Conservation (phyloP, 805 yeast species). For the Lipomyces starkeyi region DNA sequence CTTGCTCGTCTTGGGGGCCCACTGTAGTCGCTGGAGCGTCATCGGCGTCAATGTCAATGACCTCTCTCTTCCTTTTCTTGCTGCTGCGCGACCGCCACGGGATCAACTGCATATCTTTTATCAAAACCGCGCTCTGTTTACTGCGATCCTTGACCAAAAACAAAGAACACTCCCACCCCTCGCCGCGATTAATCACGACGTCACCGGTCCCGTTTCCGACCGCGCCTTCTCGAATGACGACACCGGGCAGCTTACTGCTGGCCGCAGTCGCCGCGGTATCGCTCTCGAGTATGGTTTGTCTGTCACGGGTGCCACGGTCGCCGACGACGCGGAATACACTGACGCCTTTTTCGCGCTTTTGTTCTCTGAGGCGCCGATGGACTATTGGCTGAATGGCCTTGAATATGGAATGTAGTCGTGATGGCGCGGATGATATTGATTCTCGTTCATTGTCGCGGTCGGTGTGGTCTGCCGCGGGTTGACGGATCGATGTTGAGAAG, state of each 20-base stretch:
- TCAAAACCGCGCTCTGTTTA: not conserved
- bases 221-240: constrained; percentile 1
- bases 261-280: not conserved
- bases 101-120: constrained; percentile 3
- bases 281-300: constrained; percentile 3
- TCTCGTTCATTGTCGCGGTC: not conserved
- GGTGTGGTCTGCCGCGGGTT: not conserved
- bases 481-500: constrained; percentile 3
- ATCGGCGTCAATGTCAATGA: constrained; percentile 10
- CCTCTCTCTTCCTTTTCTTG: not conserved
- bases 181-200: not conserved
- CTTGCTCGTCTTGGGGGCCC: not conserved
- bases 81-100: not conserved
- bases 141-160: constrained; percentile 5
- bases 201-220: constrained; percentile 8
- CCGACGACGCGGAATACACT: constrained; percentile 1
- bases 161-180: constrained; percentile 13
- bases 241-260: not conserved
- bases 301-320: not conserved
- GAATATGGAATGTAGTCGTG: constrained; percentile 5
- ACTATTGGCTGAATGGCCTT: constrained; percentile 3
- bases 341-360: constrained; percentile 4
- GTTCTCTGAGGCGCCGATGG: constrained; percentile 7
- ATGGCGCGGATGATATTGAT: not conserved
- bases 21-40: not conserved